Evolutionary conservation across 257 asterid species (phyloP).

Genomic region (Linderniella brevidens): DNA sequence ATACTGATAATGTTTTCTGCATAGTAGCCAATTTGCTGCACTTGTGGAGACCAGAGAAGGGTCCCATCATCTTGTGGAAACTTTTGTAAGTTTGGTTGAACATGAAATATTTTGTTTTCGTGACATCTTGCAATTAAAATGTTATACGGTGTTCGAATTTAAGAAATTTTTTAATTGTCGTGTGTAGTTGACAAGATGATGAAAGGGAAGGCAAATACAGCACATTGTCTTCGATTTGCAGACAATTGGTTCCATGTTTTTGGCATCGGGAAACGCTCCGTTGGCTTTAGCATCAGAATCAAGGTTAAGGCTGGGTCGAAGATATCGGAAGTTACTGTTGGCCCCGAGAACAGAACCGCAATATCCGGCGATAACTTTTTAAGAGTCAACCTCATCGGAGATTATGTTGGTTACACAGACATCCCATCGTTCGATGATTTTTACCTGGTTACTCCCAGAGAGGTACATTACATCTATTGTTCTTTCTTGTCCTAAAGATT

Average conservation of each 20-base stretch:
- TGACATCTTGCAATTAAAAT: not conserved
- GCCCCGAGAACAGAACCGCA: slow-evolving; percentile 82
- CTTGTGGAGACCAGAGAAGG: slow-evolving; percentile 94
- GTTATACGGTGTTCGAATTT: slow-evolving; percentile 6
- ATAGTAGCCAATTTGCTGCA: slow-evolving; percentile 80
- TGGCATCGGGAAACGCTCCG: slow-evolving; percentile 67
- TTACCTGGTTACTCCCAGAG: slow-evolving; percentile 83
- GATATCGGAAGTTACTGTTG: slow-evolving; percentile 66
- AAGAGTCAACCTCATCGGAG: slow-evolving; percentile 78
- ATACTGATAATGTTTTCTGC: too few species aligned
- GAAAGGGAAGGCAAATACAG: slow-evolving; percentile 95
- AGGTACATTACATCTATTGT: slow-evolving; percentile 34
- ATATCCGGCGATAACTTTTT: slow-evolving; percentile 68
- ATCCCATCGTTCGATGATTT: slow-evolving; percentile 78
- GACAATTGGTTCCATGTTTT: slow-evolving; percentile 98
- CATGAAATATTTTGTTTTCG: not conserved
- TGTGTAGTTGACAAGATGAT: slow-evolving; percentile 78
- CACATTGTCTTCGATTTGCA: slow-evolving; percentile 89
- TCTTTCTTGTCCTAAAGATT: not conserved
- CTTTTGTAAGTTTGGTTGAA: slow-evolving; percentile 43
- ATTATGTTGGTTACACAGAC: slow-evolving; percentile 71
- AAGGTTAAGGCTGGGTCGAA: slow-evolving; percentile 73
- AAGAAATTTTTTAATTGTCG: slow-evolving; percentile 8
- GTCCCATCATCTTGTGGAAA: slow-evolving; percentile 98
- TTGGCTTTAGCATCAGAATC: slow-evolving; percentile 72